Evolutionary conservation across 345 rosid species (phyloP).

Genomic region (Pistacia vera): DNA sequence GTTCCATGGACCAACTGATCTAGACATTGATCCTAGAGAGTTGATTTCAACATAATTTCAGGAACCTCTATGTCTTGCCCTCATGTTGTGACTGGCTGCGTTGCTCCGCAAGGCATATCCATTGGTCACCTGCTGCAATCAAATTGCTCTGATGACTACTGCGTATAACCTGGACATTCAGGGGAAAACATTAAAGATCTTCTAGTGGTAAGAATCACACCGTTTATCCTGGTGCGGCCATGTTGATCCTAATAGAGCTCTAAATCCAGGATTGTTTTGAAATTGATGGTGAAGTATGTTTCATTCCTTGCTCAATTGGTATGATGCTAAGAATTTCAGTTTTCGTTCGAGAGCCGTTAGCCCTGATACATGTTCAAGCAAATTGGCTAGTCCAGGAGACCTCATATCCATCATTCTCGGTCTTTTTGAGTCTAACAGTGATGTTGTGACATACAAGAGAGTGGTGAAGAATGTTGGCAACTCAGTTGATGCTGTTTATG

Average conservation of each 20-base stretch:
- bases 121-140: slow-evolving; percentile 75
- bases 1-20: slow-evolving; percentile 54
- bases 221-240: slow-evolving; percentile 89
- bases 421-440: slow-evolving; percentile 37
- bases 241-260: slow-evolving; percentile 80
- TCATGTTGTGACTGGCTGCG: slow-evolving; percentile 82
- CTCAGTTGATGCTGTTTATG: slow-evolving; percentile 56
- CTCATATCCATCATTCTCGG: slow-evolving; percentile 80
- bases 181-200: slow-evolving; percentile 71
- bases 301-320: slow-evolving; percentile 88
- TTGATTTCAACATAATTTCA: slow-evolving; percentile 68
- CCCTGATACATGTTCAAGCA: slow-evolving; percentile 34
- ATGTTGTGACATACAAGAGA: slow-evolving; percentile 56
- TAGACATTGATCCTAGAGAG: slow-evolving; percentile 69
- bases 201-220: slow-evolving; percentile 57
- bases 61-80: slow-evolving; percentile 97
- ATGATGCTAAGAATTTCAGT: slow-evolving; percentile 51
- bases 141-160: slow-evolving; percentile 76
- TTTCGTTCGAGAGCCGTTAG: slow-evolving; percentile 51
- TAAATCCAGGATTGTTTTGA: slow-evolving; percentile 84
- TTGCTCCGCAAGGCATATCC: slow-evolving; percentile 65
- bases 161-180: slow-evolving; percentile 66
- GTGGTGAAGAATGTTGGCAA: slow-evolving; percentile 71
- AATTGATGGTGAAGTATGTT: slow-evolving; percentile 39
- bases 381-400: slow-evolving; percentile 52